phyloP scores from a whole-genome alignment of 2,329 filamentous ascomycete genomes.

The Amauroascus verrucosus region DNA sequence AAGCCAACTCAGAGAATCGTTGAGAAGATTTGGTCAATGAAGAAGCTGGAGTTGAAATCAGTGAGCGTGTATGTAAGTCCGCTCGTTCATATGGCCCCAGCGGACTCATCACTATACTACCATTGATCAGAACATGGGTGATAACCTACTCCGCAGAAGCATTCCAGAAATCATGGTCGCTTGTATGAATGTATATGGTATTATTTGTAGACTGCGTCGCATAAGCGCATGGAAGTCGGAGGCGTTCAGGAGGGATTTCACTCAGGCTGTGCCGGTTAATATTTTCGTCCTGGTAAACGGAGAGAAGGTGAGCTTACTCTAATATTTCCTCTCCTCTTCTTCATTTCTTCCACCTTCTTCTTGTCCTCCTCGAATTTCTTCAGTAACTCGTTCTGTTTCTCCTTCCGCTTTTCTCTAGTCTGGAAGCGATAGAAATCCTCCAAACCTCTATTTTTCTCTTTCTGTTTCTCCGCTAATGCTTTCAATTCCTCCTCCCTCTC shows the following conservation, averaged over 20 bases:
- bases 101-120: slow-evolving; percentile 39
- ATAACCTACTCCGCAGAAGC: background rate
- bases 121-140: background rate
- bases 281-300: background rate
- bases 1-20: slow-evolving; percentile 38
- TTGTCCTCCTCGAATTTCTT: slow-evolving; percentile 67
- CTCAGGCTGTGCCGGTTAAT: slow-evolving; percentile 13
- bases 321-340: slow-evolving; percentile 54
- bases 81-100: slow-evolving; percentile 42
- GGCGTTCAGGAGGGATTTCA: background rate
- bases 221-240: background rate
- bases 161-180: background rate
- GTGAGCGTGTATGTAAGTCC: slow-evolving; percentile 30
- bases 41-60: slow-evolving; percentile 55
- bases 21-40: slow-evolving; percentile 51
- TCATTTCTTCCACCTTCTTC: slow-evolving; percentile 60
- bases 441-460: slow-evolving; percentile 54
- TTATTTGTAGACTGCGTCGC: background rate
- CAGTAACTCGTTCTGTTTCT: slow-evolving; percentile 57
- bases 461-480: slow-evolving; percentile 49
- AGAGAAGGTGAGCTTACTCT: slow-evolving; percentile 28
- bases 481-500: slow-evolving; percentile 62
- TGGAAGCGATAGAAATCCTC: slow-evolving; percentile 79
- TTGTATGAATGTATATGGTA: background rate
- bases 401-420: slow-evolving; percentile 67